Base-by-base conservation (phyloP, 768 basidiomycete species). In the Collybia nuda region DNA sequence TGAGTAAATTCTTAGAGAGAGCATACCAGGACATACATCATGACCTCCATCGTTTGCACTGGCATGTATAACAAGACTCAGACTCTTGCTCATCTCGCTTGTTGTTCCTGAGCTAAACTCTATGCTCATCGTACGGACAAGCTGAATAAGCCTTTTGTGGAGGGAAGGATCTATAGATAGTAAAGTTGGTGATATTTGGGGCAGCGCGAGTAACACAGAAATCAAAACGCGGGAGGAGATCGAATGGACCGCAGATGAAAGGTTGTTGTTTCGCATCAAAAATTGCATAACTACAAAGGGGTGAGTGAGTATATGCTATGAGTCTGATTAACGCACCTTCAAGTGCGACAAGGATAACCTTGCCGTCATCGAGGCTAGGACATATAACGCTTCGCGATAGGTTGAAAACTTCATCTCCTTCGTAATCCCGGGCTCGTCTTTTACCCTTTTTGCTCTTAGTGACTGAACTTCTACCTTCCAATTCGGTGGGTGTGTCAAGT, bases 351-450 rank as follows among this genome's bases (percentile, higher is more conserved):
- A 89, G 64, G 19, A 88, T 54, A 19, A 74, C 68, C 22, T 81
- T 67, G 18, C 77, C 80, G 14, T 88, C 85, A 23, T 74, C 73
- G 2, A 49, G 44, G 0, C 76, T 77, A 1, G 74, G 65, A 58
- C 79, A 87, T 17, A 83, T 56, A 6, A 78, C 70, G 40, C 74
- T 64, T 40, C 72, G 70, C 2, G 75, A 63, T 6, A 68, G 58
- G 46, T 77, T 81, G 65, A 93, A 83, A 5, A 86, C 68, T 58
- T 87, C 88, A 47, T 89, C 89, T 8, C 82, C 88, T 65, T 92
- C 88, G 55, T 84, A 91, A 11, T 76, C 84, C 18, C 83, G 78
- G 17, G 78, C 75, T 40, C 85, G 74, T 63, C 89, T 93, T 64
- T 83, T 91, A 48, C 80, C 78, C 57, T 81, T 84, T 61, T 73